phyloP scores from a whole-genome alignment of 257 asterid genomes.

The Fraxinus cuspidata region DNA sequence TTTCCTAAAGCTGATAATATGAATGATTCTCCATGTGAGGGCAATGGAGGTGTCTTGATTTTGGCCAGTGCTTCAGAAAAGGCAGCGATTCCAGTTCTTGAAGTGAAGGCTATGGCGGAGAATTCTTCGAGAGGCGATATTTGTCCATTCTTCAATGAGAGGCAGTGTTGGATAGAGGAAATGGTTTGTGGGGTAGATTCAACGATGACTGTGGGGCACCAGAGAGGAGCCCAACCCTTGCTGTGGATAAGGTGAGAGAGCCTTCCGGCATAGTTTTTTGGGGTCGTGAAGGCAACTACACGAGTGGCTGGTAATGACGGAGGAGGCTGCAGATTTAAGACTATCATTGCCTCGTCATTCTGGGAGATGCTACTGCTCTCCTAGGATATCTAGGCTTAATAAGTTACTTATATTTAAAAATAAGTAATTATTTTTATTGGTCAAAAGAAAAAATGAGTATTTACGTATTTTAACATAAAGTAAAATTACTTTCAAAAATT shows the following conservation, averaged over 20 bases:
- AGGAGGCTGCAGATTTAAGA: constrained; percentile 36
- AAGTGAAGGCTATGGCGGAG: constrained; percentile 79
- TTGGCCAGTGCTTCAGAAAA: constrained; percentile 48
- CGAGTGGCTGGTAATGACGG: constrained; percentile 34
- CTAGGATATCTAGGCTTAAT: background rate
- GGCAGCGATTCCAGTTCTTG: constrained; percentile 71
- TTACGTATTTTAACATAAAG: too few species aligned
- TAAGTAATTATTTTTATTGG: too few species aligned
- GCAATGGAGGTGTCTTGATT: constrained; percentile 33
- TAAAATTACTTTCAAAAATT: too few species aligned
- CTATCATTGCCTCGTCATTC: constrained; percentile 32
- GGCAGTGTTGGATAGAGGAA: constrained; percentile 44
- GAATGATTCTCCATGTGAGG: constrained; percentile 49
- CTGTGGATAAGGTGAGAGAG: constrained; percentile 48
- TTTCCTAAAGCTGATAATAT: constrained; percentile 64
- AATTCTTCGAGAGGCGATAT: constrained; percentile 46
- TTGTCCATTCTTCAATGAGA: constrained; percentile 28
- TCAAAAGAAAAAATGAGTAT: too few species aligned
- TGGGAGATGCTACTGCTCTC: background rate
- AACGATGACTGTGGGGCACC: constrained; percentile 69
- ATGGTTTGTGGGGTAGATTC: constrained; percentile 58
- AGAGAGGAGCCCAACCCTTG: constrained; percentile 65
- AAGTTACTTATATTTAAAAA: too few species aligned
- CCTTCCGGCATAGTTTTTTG: constrained; percentile 62
- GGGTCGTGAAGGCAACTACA: constrained; percentile 71